Conservation (phyloP, 352 stramenopile genomes). For the Nothophytophthora sp. region DNA sequence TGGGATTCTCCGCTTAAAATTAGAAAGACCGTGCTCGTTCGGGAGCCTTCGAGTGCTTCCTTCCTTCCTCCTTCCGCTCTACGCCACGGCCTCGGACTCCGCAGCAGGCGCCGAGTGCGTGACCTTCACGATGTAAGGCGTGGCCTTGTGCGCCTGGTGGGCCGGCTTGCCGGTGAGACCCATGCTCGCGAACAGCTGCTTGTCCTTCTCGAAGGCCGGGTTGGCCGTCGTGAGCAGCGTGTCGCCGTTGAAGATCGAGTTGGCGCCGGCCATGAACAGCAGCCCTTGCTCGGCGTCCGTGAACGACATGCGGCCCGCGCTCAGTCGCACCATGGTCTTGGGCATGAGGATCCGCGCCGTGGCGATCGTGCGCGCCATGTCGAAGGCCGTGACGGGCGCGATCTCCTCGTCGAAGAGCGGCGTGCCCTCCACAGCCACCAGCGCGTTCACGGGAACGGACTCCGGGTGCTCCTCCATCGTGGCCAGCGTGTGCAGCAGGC, state of each 20-base stretch:
- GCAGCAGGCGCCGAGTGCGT: conserved; percentile 53
- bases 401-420: conserved; percentile 93
- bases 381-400: conserved; percentile 90
- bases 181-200: conserved; percentile 94
- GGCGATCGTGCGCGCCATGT: conserved; percentile 98
- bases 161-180: conserved; percentile 95
- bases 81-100: conserved; percentile 35
- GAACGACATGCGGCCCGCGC: conserved; percentile 96
- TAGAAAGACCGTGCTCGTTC: too few species aligned
- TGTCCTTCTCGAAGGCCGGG: conserved; percentile 96
- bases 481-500: conserved; percentile 94
- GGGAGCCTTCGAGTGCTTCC: too few species aligned
- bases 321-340: conserved; percentile 97
- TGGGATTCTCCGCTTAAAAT: too few species aligned
- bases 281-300: conserved; percentile 95
- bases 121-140: conserved; percentile 84
- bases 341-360: conserved; percentile 98
- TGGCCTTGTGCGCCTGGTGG: conserved; percentile 88
- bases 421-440: conserved; percentile 96
- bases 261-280: conserved; percentile 98
- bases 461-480: conserved; percentile 97
- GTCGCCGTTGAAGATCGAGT: conserved; percentile 99
- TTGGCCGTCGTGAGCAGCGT: conserved; percentile 97
- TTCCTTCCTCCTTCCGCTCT: too few species aligned
- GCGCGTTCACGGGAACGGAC: conserved; percentile 96